Conservation (phyloP, 371 early-diverging fungal species). For the Mortierella polycephala region DNA sequence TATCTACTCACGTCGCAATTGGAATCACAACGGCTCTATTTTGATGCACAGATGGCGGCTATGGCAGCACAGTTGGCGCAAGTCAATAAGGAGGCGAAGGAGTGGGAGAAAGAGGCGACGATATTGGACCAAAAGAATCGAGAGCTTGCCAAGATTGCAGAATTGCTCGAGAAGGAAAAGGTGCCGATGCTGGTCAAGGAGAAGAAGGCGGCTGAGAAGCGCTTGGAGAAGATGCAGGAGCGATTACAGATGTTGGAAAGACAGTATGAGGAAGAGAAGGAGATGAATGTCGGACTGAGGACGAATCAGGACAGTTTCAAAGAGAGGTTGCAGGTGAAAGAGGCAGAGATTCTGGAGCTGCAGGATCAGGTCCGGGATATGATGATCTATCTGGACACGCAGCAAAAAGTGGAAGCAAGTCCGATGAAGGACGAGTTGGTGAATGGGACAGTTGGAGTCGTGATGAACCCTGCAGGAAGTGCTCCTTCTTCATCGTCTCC, state of each 20-base stretch:
- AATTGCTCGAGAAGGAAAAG: constrained; percentile 51
- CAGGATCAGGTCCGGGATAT: constrained; percentile 58
- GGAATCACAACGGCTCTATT: constrained; percentile 87
- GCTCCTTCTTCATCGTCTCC: constrained; percentile 7
- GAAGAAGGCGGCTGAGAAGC: constrained; percentile 54
- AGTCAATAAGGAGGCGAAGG: constrained; percentile 49
- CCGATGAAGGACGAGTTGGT: constrained; percentile 48
- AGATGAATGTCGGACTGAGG: constrained; percentile 53
- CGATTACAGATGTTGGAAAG: constrained; percentile 42
- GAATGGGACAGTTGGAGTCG: constrained; percentile 36
- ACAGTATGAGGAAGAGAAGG: constrained; percentile 57
- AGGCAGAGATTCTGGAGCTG: constrained; percentile 52
- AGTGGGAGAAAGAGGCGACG: constrained; percentile 40
- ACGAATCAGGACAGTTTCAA: constrained; percentile 49
- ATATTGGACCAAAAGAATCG: constrained; percentile 38
- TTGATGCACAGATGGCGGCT: constrained; percentile 76
- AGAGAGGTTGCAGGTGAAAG: constrained; percentile 37
- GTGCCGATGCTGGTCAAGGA: constrained; percentile 47
- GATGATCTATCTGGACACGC: constrained; percentile 57
- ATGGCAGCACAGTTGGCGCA: constrained; percentile 58
- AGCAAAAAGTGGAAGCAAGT: constrained; percentile 50
- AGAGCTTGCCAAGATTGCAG: constrained; percentile 26
- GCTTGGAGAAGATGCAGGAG: constrained; percentile 56
- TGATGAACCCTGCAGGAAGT: constrained; percentile 9
- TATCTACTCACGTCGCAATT: constrained; percentile 82